Conservation (phyloP, 2,329 filamentous ascomycete species). For the Mycosphaerella arachidis region DNA sequence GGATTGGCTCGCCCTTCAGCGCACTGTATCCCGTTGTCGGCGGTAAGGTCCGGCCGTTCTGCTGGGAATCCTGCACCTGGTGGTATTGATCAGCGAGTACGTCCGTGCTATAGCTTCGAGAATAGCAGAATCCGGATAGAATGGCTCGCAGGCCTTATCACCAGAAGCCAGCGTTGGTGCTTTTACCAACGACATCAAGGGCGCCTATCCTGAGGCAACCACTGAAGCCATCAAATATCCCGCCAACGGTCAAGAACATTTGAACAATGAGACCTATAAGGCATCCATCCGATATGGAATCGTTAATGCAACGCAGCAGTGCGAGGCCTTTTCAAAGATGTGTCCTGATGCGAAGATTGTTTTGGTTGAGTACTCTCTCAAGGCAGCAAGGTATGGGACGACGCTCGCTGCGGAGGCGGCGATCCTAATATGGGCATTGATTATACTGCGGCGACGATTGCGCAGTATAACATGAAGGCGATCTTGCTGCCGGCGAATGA, state of each 20-base stretch:
- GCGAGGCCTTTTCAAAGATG: conserved; percentile 51
- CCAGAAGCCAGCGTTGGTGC: conserved; percentile 28
- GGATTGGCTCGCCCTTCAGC: conserved; percentile 5
- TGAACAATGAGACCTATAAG: conserved; percentile 49
- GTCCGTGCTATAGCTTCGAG: conserved; percentile 9
- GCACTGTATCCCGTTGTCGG: neutral
- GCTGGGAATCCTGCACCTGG: neutral
- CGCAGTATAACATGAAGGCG: conserved; percentile 55
- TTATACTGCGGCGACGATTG: conserved; percentile 44
- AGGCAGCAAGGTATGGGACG: conserved; percentile 44
- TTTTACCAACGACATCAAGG: conserved; percentile 38
- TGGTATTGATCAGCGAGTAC: conserved; percentile 10
- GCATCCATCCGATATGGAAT: neutral
- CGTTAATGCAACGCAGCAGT: neutral
- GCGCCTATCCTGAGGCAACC: conserved; percentile 36
- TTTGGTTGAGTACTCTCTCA: conserved; percentile 59
- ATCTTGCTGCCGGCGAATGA: conserved; percentile 64
- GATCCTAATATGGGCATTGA: conserved; percentile 44
- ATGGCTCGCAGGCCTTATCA: no score
- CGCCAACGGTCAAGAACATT: conserved; percentile 54
- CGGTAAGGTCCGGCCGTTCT: no score
- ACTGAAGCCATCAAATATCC: conserved; percentile 43
- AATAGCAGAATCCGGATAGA: conserved; percentile 3
- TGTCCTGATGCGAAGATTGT: conserved; percentile 57
- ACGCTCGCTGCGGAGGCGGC: conserved; percentile 52